A percentile compares a stretch with the other conserved stretches of the same genome.
Evolutionary conservation across 169 alveolate species (phyloP).

Genomic region (Plasmodium knowlesi): DNA sequence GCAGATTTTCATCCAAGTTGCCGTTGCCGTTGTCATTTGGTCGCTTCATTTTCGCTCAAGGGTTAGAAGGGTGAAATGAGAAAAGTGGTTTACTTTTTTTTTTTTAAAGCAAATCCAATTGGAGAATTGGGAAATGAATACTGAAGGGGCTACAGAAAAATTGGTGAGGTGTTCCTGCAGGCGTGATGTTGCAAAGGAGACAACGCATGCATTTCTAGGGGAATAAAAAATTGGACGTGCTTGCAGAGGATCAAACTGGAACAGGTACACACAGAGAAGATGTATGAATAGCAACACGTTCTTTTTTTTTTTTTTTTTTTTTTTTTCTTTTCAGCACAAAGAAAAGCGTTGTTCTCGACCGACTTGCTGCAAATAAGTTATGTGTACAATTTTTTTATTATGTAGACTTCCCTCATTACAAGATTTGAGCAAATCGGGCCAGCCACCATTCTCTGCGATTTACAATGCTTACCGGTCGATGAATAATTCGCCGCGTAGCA

Average conservation of each 20-base stretch:
- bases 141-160: not conserved
- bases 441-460: not conserved
- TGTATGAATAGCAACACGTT: not conserved
- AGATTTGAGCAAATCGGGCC: not conserved
- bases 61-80: not conserved
- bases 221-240: not conserved
- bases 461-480: not conserved
- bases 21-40: not conserved
- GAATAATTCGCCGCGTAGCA: not conserved
- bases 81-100: not conserved
- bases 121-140: not conserved
- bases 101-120: not conserved
- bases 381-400: not conserved
- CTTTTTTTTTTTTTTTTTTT: not conserved
- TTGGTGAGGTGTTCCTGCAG: not conserved
- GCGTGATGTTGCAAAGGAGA: not conserved
- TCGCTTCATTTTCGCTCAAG: constrained; percentile 1
- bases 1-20: not conserved
- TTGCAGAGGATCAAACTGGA: not conserved
- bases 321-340: not conserved
- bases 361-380: not conserved
- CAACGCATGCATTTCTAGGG: not conserved
- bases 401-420: not conserved
- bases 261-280: not conserved
- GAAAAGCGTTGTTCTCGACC: not conserved